Conservation (phyloP, 129 eudicot genomes). For the Pulicaria dysenterica region DNA sequence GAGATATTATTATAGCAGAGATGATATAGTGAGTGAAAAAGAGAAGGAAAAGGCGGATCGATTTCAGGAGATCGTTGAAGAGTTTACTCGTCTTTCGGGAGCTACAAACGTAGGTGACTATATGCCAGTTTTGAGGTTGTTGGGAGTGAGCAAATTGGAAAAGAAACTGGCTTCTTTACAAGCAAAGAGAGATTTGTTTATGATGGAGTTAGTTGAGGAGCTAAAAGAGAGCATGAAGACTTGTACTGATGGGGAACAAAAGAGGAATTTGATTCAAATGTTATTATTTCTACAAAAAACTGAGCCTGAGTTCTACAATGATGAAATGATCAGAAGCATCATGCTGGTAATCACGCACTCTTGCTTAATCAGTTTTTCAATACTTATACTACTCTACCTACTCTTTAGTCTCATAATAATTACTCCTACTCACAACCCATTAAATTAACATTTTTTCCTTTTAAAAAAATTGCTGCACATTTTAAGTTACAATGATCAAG, state of each 20-base stretch:
- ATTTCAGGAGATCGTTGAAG: slow-evolving; percentile 45
- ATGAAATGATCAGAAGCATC: slow-evolving; percentile 46
- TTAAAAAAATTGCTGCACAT: no score
- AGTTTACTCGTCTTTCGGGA: slow-evolving; percentile 18
- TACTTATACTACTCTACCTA: no score
- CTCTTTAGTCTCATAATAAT: no score
- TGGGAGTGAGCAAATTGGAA: slow-evolving; percentile 31
- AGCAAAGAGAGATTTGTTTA: slow-evolving; percentile 41
- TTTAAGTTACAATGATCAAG: no score
- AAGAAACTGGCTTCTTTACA: slow-evolving; percentile 22
- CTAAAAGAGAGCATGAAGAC: slow-evolving; percentile 5
- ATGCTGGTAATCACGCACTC: slow-evolving; percentile 65
- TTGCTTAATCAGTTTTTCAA: no score
- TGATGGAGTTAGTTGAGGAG: slow-evolving; percentile 49
- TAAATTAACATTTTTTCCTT: no score
- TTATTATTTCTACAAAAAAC: slow-evolving; percentile 42
- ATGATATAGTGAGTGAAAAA: slow-evolving; percentile 20
- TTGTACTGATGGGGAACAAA: background rate
- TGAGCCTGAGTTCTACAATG: slow-evolving; percentile 55
- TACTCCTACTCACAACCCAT: no score
- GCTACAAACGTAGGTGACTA: slow-evolving; percentile 37
- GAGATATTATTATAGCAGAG: slow-evolving; percentile 49
- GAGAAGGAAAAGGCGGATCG: slow-evolving; percentile 39
- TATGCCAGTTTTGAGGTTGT: slow-evolving; percentile 44
- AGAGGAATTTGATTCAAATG: slow-evolving; percentile 44